phyloP scores from a whole-genome alignment of 2,329 filamentous ascomycete species.

The Clarireedia homoeocarpa region DNA sequence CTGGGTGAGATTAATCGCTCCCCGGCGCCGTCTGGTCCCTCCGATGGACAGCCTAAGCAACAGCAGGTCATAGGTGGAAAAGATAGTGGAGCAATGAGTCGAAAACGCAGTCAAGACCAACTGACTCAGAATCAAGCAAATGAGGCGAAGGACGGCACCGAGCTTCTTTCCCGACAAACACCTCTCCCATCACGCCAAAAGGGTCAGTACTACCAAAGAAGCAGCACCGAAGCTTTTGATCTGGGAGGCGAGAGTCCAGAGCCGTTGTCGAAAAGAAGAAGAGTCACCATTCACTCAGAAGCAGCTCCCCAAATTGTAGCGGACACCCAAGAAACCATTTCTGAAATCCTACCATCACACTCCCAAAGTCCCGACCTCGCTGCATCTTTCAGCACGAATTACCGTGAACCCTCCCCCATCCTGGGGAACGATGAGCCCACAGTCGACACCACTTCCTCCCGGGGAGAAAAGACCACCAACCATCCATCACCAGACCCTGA shows the following conservation, averaged over 20 bases:
- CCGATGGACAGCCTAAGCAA: background rate
- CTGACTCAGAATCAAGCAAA: too few species aligned
- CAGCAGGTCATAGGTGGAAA: background rate
- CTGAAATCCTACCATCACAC: background rate
- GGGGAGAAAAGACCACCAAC: background rate
- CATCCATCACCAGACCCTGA: background rate
- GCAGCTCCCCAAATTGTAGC: too few species aligned
- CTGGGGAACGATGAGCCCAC: background rate
- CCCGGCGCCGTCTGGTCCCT: background rate
- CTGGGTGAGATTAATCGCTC: background rate
- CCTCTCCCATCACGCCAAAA: too few species aligned
- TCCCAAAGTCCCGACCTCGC: background rate
- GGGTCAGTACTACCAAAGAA: too few species aligned
- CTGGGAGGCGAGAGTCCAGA: too few species aligned
- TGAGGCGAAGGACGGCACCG: too few species aligned
- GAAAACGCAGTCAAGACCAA: background rate
- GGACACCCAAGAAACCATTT: background rate
- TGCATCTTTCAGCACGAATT: background rate
- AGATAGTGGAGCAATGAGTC: background rate
- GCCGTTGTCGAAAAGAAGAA: too few species aligned
- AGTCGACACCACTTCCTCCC: background rate
- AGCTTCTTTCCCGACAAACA: too few species aligned
- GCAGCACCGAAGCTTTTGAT: too few species aligned
- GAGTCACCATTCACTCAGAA: too few species aligned
- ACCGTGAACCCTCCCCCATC: constrained; percentile 4